phyloP scores from a whole-genome alignment of 2,329 filamentous ascomycete genomes.

The Drechslerella stenobrocha region DNA sequence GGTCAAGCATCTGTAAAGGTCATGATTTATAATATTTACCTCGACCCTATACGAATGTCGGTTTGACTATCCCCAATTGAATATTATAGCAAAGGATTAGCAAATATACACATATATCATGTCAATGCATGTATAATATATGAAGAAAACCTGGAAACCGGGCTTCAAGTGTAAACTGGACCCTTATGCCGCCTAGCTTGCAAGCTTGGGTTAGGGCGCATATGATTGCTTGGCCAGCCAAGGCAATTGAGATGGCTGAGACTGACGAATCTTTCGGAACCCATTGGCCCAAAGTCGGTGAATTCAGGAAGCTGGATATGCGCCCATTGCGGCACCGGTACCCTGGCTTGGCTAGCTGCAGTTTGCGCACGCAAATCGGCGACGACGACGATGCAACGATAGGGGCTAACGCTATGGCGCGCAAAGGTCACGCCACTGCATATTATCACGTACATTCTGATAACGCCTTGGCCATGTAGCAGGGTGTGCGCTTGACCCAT shows the following conservation, averaged over 20 bases:
- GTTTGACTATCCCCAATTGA: slow-evolving; percentile 31
- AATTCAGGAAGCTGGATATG: too few species aligned
- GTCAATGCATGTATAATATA: not conserved
- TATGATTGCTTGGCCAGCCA: too few species aligned
- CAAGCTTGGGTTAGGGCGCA: too few species aligned
- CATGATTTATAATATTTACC: slow-evolving; percentile 22
- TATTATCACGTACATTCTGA: slow-evolving; percentile 58
- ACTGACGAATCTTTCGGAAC: too few species aligned
- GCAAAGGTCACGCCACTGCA: not conserved
- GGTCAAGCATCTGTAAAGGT: not conserved
- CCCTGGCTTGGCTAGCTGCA: too few species aligned
- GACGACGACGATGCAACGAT: too few species aligned
- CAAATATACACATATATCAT: slow-evolving; percentile 1
- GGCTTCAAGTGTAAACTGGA: not conserved
- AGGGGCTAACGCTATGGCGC: not conserved
- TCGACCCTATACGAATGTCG: slow-evolving; percentile 48
- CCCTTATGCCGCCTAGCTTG: too few species aligned
- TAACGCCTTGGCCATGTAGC: slow-evolving; percentile 74
- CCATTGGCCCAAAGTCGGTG: too few species aligned
- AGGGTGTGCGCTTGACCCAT: slow-evolving; percentile 83
- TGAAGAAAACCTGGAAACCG: not conserved
- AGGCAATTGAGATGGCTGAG: too few species aligned
- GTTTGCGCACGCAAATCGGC: too few species aligned
- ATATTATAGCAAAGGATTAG: slow-evolving; percentile 15
- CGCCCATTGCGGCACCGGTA: too few species aligned